phyloP scores from a whole-genome alignment of 495 filamentous ascomycete species.

The Parathielavia hyrcaniae region DNA sequence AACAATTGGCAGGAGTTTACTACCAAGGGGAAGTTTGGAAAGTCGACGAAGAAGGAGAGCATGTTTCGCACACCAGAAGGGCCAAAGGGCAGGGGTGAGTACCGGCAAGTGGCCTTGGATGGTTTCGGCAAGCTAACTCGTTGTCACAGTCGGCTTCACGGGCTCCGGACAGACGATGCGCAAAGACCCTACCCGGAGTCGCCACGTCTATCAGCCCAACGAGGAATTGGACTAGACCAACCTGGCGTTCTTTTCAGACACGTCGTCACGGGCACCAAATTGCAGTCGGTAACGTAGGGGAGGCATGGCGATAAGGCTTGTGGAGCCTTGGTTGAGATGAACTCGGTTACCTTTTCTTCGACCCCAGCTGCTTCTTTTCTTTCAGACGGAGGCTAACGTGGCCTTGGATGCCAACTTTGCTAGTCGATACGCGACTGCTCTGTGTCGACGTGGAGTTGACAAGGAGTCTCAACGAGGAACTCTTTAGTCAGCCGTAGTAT shows the following conservation, averaged over 20 bases:
- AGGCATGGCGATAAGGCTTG: neutral
- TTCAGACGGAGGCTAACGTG: constrained; percentile 24
- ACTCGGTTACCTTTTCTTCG: constrained; percentile 2
- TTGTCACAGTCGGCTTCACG: constrained; percentile 75
- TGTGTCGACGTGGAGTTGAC: neutral
- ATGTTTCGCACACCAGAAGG: constrained; percentile 94
- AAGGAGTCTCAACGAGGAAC: neutral
- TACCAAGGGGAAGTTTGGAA: constrained; percentile 69
- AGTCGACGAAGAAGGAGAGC: constrained; percentile 77
- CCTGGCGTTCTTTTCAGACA: constrained; percentile 25
- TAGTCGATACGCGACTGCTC: neutral
- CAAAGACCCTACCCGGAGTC: constrained; percentile 74
- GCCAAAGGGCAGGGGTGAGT: constrained; percentile 73
- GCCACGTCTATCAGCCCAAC: constrained; percentile 78
- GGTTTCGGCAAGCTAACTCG: constrained; percentile 32
- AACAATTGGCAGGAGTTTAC: constrained; percentile 92
- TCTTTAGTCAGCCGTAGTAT: neutral
- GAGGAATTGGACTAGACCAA: constrained; percentile 61
- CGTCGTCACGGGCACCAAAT: neutral
- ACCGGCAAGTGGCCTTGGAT: neutral
- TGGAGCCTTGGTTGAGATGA: constrained; percentile 16
- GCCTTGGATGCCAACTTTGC: constrained; percentile 6
- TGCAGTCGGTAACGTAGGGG: neutral
- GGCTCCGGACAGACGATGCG: constrained; percentile 92
- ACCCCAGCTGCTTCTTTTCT: constrained; percentile 1